These are phyloP conservation scores for Bimuria novae-zelandiae DNA, from an alignment of 2,329 filamentous ascomycete species.

Conservation along the genomic window DNA sequence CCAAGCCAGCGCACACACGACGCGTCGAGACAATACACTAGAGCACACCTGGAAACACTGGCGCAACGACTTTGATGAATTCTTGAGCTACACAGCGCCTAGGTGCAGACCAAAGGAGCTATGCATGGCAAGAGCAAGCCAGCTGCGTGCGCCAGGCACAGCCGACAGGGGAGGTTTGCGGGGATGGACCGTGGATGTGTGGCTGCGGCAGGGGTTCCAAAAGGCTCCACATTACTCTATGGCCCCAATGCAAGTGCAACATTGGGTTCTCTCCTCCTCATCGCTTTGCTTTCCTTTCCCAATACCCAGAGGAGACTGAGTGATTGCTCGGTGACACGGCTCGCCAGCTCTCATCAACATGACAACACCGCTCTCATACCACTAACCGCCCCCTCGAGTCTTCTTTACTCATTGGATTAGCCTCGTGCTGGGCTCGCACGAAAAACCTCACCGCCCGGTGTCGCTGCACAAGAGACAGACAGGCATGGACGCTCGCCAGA, in stretches of 20 bases:
- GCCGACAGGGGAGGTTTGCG: not conserved
- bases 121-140: not conserved
- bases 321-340: not conserved
- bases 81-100: not conserved
- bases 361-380: not conserved
- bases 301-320: not conserved
- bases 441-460: conserved; percentile 11
- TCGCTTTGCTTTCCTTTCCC: conserved; percentile 7
- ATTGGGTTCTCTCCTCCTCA: conserved; percentile 3
- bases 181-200: not conserved
- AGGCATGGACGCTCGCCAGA: conserved; percentile 45
- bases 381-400: not conserved
- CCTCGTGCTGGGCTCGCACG: not conserved
- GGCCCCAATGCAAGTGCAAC: conserved; percentile 1
- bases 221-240: conserved; percentile 6
- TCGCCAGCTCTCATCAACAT: not conserved
- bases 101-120: not conserved
- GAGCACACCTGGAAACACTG: no score
- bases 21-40: no score
- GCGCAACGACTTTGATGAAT: not conserved
- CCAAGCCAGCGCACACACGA: no score
- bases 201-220: not conserved
- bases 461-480: not conserved
- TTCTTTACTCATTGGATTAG: not conserved
- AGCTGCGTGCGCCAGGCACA: not conserved